Evolutionary conservation across 1,139 yeast species (phyloP).

Genomic region (Yamadazyma dendronema): DNA sequence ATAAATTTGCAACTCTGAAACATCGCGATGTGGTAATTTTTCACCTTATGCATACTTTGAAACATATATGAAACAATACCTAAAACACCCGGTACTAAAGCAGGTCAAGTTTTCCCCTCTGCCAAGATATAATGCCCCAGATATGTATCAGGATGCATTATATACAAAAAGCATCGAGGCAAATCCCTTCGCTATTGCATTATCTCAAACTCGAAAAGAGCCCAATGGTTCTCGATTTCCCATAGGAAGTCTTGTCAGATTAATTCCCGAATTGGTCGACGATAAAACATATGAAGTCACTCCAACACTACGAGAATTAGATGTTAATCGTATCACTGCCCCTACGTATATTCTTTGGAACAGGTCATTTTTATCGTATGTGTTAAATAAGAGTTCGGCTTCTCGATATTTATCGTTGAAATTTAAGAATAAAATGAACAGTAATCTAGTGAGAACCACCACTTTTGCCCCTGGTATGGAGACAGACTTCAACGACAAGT

Average conservation of each 20-base stretch:
- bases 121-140: slow-evolving; percentile 8
- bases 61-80: slow-evolving; percentile 12
- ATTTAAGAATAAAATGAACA: slow-evolving; percentile 10
- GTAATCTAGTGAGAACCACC: not conserved
- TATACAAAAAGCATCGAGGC: slow-evolving; percentile 8
- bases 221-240: slow-evolving; percentile 11
- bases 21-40: slow-evolving; percentile 6
- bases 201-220: slow-evolving; percentile 12
- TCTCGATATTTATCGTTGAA: slow-evolving; percentile 12
- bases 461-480: slow-evolving; percentile 2
- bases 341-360: slow-evolving; percentile 13
- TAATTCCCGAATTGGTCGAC: slow-evolving; percentile 5
- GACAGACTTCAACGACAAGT: slow-evolving; percentile 3
- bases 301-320: slow-evolving; percentile 3
- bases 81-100: slow-evolving; percentile 13
- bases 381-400: slow-evolving; percentile 9
- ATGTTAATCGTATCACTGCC: slow-evolving; percentile 6
- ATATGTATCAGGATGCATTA: slow-evolving; percentile 4
- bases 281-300: slow-evolving; percentile 1
- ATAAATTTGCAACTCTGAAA: slow-evolving; percentile 2
- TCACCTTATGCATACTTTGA: slow-evolving; percentile 6
- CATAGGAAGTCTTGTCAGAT: slow-evolving; percentile 11
- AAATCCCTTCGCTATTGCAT: slow-evolving; percentile 13
- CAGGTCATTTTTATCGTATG: slow-evolving; percentile 7
- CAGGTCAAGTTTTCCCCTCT: slow-evolving; percentile 6